Percentiles rank a stretch among this genome's conserved stretches.
Conservation (phyloP, 345 rosid species). For the Cardamine resedifolia region DNA sequence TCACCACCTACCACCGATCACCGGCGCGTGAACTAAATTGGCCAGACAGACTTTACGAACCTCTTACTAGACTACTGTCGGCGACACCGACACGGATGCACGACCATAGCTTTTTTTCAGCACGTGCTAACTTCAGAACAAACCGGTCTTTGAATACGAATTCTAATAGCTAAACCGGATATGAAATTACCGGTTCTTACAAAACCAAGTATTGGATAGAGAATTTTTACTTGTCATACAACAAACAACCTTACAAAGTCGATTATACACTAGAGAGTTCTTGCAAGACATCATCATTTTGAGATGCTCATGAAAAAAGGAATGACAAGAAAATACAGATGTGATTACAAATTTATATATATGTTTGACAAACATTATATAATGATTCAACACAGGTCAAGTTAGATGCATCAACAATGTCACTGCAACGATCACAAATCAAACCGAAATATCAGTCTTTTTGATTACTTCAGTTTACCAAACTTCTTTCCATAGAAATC, state of each 20-base stretch:
- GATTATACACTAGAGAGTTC: slow-evolving; percentile 10
- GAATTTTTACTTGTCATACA: neutral
- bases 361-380: slow-evolving; percentile 1
- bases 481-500: neutral
- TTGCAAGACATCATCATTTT: slow-evolving; percentile 15
- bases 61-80: slow-evolving; percentile 16
- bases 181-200: neutral
- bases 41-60: neutral
- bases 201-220: neutral
- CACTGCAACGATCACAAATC: neutral
- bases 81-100: slow-evolving; percentile 25
- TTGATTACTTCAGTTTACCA: neutral
- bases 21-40: slow-evolving; percentile 18
- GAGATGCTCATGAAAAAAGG: neutral
- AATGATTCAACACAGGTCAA: neutral
- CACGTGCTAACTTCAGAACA: slow-evolving; percentile 10
- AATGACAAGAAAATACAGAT: slow-evolving; percentile 10
- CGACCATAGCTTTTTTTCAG: neutral
- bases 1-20: slow-evolving; percentile 24
- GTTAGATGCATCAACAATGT: slow-evolving; percentile 14
- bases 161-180: neutral
- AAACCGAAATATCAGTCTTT: neutral
- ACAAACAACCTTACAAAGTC: neutral
- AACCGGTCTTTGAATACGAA: neutral
- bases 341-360: slow-evolving; percentile 10